A percentile compares a stretch with the other conserved stretches of the same genome.
Conservation (phyloP, 495 filamentous ascomycete species). For the Podospora didyma region DNA sequence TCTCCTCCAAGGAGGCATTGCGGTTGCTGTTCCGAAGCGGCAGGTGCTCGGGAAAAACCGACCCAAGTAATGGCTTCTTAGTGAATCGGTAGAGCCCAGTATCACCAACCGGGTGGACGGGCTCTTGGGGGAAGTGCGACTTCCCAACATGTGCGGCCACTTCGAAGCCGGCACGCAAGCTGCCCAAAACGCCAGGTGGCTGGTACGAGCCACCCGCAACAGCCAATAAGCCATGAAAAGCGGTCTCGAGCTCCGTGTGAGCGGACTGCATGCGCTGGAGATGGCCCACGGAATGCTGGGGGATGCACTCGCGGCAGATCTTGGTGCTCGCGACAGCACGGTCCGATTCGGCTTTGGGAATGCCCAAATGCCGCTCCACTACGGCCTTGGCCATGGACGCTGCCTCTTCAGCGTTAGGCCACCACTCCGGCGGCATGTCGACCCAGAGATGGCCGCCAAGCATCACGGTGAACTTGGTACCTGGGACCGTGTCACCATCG, state of each 20-base stretch:
- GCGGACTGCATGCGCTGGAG: slow-evolving; percentile 55
- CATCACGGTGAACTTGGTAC: slow-evolving; percentile 93
- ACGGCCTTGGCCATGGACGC: slow-evolving; percentile 62
- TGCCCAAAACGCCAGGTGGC: slow-evolving; percentile 32
- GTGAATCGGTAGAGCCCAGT: background rate
- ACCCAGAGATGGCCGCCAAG: slow-evolving; percentile 94
- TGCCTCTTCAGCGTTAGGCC: slow-evolving; percentile 60
- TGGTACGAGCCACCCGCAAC: slow-evolving; percentile 80
- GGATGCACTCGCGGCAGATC: slow-evolving; percentile 76
- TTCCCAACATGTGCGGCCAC: slow-evolving; percentile 10
- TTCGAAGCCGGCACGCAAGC: slow-evolving; percentile 39
- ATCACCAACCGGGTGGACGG: background rate
- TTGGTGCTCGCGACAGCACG: slow-evolving; percentile 53
- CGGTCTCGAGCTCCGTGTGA: slow-evolving; percentile 47
- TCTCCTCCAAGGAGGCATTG: slow-evolving; percentile 1
- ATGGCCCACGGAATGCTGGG: slow-evolving; percentile 84
- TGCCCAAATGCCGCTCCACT: slow-evolving; percentile 68
- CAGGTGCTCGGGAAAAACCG: background rate
- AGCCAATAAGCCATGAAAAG: slow-evolving; percentile 60
- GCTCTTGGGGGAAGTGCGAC: too few species aligned
- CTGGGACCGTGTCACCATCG: slow-evolving; percentile 39
- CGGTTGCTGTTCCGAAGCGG: slow-evolving; percentile 9
- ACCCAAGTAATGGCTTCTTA: background rate
- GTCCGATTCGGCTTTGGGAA: slow-evolving; percentile 43
- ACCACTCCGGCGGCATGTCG: slow-evolving; percentile 40